Evolutionary conservation across 2,329 filamentous ascomycete genomes (phyloP).

Genomic region (Verticillium nonalfalfae): DNA sequence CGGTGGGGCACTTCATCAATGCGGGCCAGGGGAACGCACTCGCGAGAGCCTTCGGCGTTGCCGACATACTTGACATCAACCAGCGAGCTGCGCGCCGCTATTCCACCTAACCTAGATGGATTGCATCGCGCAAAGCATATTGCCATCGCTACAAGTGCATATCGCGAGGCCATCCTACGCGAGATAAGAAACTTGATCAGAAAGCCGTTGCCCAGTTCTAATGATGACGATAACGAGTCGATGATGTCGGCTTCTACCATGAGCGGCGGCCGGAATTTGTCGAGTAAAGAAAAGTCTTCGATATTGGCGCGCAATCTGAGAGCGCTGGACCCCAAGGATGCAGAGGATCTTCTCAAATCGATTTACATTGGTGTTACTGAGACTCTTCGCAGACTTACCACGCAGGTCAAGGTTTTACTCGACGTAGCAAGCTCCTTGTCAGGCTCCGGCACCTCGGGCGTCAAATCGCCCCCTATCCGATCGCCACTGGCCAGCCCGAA

Average conservation of each 20-base stretch:
- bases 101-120: constrained; percentile 68
- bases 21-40: constrained; percentile 61
- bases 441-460: constrained; percentile 27
- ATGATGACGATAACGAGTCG: constrained; percentile 88
- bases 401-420: constrained; percentile 89
- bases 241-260: constrained; percentile 79
- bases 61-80: constrained; percentile 75
- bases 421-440: constrained; percentile 80
- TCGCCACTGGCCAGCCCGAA: constrained; percentile 49
- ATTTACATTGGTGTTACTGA: constrained; percentile 88
- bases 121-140: constrained; percentile 78
- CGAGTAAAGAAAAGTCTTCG: constrained; percentile 83
- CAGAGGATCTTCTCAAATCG: constrained; percentile 72
- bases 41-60: constrained; percentile 60
- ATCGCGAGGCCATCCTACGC: constrained; percentile 74
- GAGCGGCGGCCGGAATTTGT: constrained; percentile 59
- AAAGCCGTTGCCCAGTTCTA: constrained; percentile 81
- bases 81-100: constrained; percentile 60
- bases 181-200: constrained; percentile 85
- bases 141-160: constrained; percentile 72
- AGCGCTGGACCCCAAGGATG: constrained; percentile 74
- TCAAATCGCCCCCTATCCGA: constrained; percentile 40
- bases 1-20: constrained; percentile 78
- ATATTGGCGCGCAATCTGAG: constrained; percentile 84
- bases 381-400: constrained; percentile 75